Evolutionary conservation across 2,329 filamentous ascomycete species (phyloP), one percentile per base, ranked within the genome.

Genomic region (Nannizziopsis arthrosporioides): DNA sequence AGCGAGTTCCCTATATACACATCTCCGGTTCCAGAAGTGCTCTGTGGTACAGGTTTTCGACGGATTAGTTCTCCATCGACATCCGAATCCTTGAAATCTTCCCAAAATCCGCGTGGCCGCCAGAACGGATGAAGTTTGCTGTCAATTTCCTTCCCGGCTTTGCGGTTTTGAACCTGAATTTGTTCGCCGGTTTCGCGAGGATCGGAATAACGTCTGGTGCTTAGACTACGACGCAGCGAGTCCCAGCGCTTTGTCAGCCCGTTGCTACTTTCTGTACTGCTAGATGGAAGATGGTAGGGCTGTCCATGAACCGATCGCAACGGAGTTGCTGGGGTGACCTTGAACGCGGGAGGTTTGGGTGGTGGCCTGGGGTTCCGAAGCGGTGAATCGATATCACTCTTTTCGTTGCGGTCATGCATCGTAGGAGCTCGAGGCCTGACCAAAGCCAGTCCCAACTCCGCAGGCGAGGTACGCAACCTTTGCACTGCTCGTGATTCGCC

Each of bases 71-170:
- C 61, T 4, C 61, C 61, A 7, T 69, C 64, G 18, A 59, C 65
- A 35, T 71, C 68, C 9, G 65, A 62, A 42, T 66, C 65, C 12
- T 68, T 63, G 19, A 76, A 62, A 35, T 74, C 75, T 35, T 80
- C 76, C 77, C 77, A 81, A 61, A 81, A 80, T n/a, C 72, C 72
- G 34, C 73, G 73, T 1, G 78, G 78, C 17, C 74, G 71, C 79
- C 79, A 82, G 58, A 81, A 78, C 1, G 78, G 77, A 54, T 80
- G 73, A 5, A 79, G 61, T 36, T 69, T 70, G 38, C 67, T 68
- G 47, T 77, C 70, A 41, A 68, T 63, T 17, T 69, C 63, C 44
- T 67, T 63, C 32, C 65, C 67, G 2, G 66, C 61, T 55, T 66
- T 68, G 48, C 63, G 61, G 48, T 71, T 70, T 51, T 61, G 65